These are phyloP conservation scores for Penicillium goetzii DNA, from an alignment of 495 filamentous ascomycete species.

Conservation along the genomic window DNA sequence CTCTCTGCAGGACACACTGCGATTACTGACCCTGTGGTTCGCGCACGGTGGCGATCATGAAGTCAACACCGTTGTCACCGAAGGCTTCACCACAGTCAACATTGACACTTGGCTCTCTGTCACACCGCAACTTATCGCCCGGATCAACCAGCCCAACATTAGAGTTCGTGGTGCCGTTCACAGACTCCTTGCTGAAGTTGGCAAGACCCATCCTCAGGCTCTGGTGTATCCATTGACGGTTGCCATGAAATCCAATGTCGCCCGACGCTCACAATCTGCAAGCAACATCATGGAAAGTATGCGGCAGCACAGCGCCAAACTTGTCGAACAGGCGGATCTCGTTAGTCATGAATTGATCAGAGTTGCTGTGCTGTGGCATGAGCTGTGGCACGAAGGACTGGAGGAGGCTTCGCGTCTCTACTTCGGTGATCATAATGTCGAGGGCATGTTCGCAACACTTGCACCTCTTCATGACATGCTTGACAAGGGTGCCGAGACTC, in stretches of 20 bases:
- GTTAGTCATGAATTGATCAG: constrained; percentile 95
- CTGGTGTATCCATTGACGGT: constrained; percentile 99
- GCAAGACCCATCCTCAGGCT: constrained; percentile 93
- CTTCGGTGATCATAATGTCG: constrained; percentile 94
- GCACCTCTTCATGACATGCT: constrained; percentile 90
- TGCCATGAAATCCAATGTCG: constrained; percentile 89
- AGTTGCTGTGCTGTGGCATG: constrained; percentile 96
- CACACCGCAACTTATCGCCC: constrained; percentile 93
- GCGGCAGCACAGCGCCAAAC: constrained; percentile 88
- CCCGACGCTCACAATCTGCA: constrained; percentile 80
- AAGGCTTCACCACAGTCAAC: constrained; percentile 87
- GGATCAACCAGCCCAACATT: constrained; percentile 92
- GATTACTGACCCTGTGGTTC: constrained; percentile 94
- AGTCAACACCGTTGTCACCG: constrained; percentile 82
- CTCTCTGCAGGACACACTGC: constrained; percentile 91
- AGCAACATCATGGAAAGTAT: constrained; percentile 95
- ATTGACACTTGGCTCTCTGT: constrained; percentile 98
- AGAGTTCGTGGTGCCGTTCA: constrained; percentile 87
- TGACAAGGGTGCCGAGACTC: constrained; percentile 85
- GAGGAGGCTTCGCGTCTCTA: constrained; percentile 92
- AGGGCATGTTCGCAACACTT: constrained; percentile 93
- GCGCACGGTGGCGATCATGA: constrained; percentile 85
- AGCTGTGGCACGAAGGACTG: constrained; percentile 98
- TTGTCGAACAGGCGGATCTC: constrained; percentile 93
- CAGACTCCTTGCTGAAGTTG: constrained; percentile 86